Evolutionary conservation across 2,329 filamentous ascomycete genomes (phyloP).

Genomic region (Neocucurbitaria cava): DNA sequence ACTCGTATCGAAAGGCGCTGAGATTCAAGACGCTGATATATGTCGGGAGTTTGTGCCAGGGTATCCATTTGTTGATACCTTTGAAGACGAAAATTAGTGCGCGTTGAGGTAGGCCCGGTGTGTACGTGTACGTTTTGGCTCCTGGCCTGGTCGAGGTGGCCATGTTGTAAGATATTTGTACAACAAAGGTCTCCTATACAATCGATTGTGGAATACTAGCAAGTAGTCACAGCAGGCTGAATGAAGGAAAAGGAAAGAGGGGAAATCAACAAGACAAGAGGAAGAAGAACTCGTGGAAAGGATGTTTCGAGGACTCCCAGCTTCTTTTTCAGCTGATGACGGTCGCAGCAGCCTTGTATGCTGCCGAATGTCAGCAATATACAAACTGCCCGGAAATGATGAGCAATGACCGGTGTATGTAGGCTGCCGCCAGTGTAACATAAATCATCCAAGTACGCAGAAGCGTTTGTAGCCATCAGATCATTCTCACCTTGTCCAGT

Average conservation of each 20-base stretch:
- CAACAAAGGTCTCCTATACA: background rate
- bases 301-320: background rate
- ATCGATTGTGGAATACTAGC: background rate
- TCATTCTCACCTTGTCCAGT: background rate
- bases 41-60: constrained; percentile 55
- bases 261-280: too few relatives aligned
- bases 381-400: background rate
- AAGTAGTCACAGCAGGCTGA: background rate
- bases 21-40: constrained; percentile 54
- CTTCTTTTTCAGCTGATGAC: background rate
- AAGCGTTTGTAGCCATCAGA: background rate
- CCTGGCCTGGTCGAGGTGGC: background rate
- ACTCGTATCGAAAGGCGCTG: constrained; percentile 50
- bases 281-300: background rate
- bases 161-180: background rate
- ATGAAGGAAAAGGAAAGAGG: background rate
- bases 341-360: background rate
- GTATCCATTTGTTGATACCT: constrained; percentile 48
- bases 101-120: constrained; percentile 16
- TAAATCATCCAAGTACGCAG: background rate
- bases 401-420: background rate
- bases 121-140: constrained; percentile 11
- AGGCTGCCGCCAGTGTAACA: background rate
- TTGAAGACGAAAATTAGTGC: constrained; percentile 45
- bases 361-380: background rate